A percentile compares a stretch with the other conserved stretches of the same genome.
Conservation (phyloP, 1,284 basidiomycete species). For the Mrakiaceae sp. region DNA sequence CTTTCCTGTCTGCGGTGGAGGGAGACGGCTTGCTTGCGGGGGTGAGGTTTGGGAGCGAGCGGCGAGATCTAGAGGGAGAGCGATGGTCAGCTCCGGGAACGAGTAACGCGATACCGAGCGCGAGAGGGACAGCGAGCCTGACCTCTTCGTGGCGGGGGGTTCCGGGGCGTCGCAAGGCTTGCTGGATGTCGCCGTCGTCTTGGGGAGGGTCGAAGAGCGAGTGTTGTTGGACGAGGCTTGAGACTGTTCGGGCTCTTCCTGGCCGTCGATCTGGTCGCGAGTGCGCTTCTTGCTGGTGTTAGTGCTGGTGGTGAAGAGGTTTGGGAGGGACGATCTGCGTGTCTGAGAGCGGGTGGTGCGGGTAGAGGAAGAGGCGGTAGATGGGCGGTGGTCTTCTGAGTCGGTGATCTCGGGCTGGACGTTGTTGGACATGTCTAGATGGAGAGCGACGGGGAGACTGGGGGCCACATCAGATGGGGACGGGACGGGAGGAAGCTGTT, state of each 20-base stretch:
- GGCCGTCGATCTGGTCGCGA: conserved; percentile 20
- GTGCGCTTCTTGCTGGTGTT: conserved; percentile 12
- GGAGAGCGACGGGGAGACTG: no score
- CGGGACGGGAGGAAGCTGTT: no score
- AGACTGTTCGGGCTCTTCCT: conserved; percentile 18
- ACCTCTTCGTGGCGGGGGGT: conserved; percentile 8
- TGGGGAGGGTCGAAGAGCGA: conserved; percentile 21
- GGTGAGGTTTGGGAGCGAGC: conserved; percentile 7
- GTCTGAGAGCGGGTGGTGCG: conserved; percentile 9
- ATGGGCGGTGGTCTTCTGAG: no score
- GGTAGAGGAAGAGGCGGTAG: neutral
- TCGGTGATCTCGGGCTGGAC: no score
- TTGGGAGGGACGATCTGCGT: conserved; percentile 8
- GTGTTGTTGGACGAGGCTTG: neutral
- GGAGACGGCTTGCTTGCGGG: conserved; percentile 19
- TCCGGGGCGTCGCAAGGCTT: neutral
- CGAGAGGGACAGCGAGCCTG: neutral
- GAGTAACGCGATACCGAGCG: neutral
- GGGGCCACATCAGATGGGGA: no score
- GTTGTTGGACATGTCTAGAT: no score
- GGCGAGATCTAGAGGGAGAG: neutral
- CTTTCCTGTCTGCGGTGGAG: conserved; percentile 15
- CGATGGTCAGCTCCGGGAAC: neutral
- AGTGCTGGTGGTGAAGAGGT: neutral
- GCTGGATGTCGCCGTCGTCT: conserved; percentile 18